Evolutionary conservation across 805 yeast genomes (phyloP).

Genomic region (Barnettozyma vustinii): DNA sequence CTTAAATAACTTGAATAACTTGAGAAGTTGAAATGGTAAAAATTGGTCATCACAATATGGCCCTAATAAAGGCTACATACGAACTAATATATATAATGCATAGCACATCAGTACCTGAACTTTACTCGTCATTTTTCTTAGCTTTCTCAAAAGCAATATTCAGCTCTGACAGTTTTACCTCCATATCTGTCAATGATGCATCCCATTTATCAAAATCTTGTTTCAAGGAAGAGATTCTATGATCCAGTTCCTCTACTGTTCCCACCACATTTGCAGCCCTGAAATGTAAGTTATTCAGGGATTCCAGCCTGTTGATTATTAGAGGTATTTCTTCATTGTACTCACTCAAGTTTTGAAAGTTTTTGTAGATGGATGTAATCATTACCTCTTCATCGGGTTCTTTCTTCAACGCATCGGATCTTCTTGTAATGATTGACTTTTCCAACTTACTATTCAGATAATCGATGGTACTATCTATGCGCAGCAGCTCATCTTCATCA

Average conservation of each 20-base stretch:
- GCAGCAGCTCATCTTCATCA: conserved; percentile 19
- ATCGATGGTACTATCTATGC: conserved; percentile 20
- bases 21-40: conserved; percentile 24
- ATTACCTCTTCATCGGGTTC: conserved; percentile 20
- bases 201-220: conserved; percentile 27
- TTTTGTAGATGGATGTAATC: conserved; percentile 23
- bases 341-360: conserved; percentile 13
- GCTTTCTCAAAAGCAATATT: conserved; percentile 15
- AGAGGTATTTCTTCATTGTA: conserved; percentile 24
- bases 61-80: conserved; percentile 30
- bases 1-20: not conserved
- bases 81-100: conserved; percentile 41
- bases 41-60: not conserved
- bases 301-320: conserved; percentile 23
- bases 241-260: conserved; percentile 18
- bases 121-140: not conserved
- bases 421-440: conserved; percentile 20
- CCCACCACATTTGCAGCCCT: conserved; percentile 15
- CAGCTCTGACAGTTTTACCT: conserved; percentile 18
- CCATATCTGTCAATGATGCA: conserved; percentile 16
- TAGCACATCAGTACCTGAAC: not conserved
- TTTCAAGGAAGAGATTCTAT: conserved; percentile 16
- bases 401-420: conserved; percentile 15
- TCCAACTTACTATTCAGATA: conserved; percentile 26
- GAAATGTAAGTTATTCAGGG: conserved; percentile 23